Conservation (phyloP, 306 rosid species). For the Rubus idaeus region DNA sequence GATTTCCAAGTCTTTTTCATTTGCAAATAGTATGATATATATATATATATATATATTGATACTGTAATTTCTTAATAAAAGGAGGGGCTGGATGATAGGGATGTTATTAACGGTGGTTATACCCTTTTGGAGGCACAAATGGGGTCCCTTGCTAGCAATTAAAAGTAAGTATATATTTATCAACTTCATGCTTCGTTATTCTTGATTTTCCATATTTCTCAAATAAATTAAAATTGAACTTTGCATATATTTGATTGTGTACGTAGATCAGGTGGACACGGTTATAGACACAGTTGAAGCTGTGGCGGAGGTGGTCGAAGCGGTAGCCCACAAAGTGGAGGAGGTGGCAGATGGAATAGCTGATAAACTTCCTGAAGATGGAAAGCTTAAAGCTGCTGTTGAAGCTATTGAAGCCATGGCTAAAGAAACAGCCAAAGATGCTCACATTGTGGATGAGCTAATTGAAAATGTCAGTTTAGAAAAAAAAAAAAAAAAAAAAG, state of each 20-base stretch:
- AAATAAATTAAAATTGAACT: not conserved
- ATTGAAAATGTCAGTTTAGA: slow-evolving; percentile 43
- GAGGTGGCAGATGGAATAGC: slow-evolving; percentile 48
- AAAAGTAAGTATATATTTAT: slow-evolving; percentile 36
- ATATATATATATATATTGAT: not conserved
- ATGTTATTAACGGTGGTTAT: slow-evolving; percentile 37
- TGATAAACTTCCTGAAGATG: slow-evolving; percentile 41
- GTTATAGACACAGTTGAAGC: slow-evolving; percentile 27
- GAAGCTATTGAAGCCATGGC: slow-evolving; percentile 44
- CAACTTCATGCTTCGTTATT: not conserved
- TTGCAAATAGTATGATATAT: not conserved
- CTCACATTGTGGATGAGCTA: slow-evolving; percentile 36
- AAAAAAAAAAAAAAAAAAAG: not conserved
- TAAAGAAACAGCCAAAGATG: slow-evolving; percentile 37
- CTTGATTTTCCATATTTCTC: not conserved
- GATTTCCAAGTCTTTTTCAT: not conserved
- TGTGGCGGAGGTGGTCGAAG: slow-evolving; percentile 46
- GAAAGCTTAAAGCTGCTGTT: slow-evolving; percentile 35
- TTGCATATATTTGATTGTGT: not conserved
- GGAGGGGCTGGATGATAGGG: slow-evolving; percentile 61
- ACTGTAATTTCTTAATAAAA: slow-evolving; percentile 2
- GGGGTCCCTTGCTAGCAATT: slow-evolving; percentile 49
- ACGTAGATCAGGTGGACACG: slow-evolving; percentile 41
- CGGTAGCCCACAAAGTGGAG: slow-evolving; percentile 62
- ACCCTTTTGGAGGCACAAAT: slow-evolving; percentile 48